Percentiles rank a stretch among this genome's conserved stretches.
These are phyloP conservation scores for Xylariaceae sp. DNA, from an alignment of 2,329 filamentous ascomycete genomes.

Conservation along the genomic window DNA sequence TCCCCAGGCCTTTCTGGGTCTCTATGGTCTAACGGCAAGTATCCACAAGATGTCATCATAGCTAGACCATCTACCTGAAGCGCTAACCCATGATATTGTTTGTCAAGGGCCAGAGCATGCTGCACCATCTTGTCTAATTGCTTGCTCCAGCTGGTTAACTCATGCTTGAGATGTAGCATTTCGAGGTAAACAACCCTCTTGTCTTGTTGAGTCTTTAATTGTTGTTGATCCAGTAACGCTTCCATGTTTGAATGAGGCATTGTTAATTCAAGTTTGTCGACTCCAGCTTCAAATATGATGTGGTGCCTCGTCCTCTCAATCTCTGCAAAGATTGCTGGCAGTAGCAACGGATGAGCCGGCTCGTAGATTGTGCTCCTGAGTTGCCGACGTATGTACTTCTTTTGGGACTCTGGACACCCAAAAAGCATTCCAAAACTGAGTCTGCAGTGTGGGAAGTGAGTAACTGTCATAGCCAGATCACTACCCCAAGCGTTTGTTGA, in stretches of 20 bases:
- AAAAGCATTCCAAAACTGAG: constrained; percentile 37
- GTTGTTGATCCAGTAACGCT: not conserved
- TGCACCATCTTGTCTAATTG: constrained; percentile 8
- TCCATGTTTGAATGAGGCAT: not conserved
- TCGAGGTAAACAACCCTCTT: constrained; percentile 30
- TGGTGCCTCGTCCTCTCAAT: constrained; percentile 36
- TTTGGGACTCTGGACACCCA: constrained; percentile 25
- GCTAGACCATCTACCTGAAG: not conserved
- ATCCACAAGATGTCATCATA: not conserved
- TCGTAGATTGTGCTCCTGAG: constrained; percentile 6
- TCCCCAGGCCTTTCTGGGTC: too few relatives aligned
- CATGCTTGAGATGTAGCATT: constrained; percentile 32
- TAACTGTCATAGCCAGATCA: constrained; percentile 36
- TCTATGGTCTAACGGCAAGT: too few relatives aligned
- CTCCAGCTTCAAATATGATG: constrained; percentile 21
- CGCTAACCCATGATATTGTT: not conserved
- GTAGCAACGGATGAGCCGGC: constrained; percentile 36
- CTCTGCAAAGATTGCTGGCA: constrained; percentile 40
- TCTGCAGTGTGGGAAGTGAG: constrained; percentile 32
- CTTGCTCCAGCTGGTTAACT: constrained; percentile 32
- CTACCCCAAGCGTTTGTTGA: constrained; percentile 35
- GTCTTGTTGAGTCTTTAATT: not conserved
- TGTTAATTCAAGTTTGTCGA: constrained; percentile 28
- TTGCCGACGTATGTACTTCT: constrained; percentile 19
- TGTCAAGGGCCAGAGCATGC: not conserved